Conservation (phyloP, 1,284 basidiomycete species). For the Peniophora sp. region DNA sequence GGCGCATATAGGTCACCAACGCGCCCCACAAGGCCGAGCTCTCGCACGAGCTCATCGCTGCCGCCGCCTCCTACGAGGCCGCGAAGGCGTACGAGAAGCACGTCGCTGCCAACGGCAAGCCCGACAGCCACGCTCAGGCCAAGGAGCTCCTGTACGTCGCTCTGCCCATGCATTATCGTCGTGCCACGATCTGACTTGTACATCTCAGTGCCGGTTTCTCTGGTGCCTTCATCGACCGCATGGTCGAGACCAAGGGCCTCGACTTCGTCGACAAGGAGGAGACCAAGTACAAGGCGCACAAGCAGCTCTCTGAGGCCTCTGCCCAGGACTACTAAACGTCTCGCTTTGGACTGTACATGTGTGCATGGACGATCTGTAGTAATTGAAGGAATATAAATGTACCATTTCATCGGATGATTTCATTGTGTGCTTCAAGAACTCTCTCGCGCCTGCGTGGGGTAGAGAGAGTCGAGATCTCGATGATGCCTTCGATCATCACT, state of each 20-base stretch:
- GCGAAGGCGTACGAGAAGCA: slow-evolving; percentile 39
- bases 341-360: no score
- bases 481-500: no score
- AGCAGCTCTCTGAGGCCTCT: background rate
- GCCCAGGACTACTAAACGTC: no score
- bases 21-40: slow-evolving; percentile 47
- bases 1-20: slow-evolving; percentile 28
- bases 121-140: slow-evolving; percentile 27
- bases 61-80: slow-evolving; percentile 44
- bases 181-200: background rate
- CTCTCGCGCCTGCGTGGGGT: no score
- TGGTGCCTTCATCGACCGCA: slow-evolving; percentile 36
- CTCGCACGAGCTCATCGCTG: slow-evolving; percentile 62
- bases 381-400: no score
- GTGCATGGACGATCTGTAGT: no score
- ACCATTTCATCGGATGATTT: no score
- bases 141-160: slow-evolving; percentile 26
- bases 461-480: no score
- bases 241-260: slow-evolving; percentile 38
- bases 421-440: no score
- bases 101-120: slow-evolving; percentile 28
- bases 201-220: slow-evolving; percentile 28
- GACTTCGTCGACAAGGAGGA: slow-evolving; percentile 35
- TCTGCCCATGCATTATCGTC: background rate
- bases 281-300: slow-evolving; percentile 28